Conservation (phyloP, 495 filamentous ascomycete genomes). For the Letharia columbiana region DNA sequence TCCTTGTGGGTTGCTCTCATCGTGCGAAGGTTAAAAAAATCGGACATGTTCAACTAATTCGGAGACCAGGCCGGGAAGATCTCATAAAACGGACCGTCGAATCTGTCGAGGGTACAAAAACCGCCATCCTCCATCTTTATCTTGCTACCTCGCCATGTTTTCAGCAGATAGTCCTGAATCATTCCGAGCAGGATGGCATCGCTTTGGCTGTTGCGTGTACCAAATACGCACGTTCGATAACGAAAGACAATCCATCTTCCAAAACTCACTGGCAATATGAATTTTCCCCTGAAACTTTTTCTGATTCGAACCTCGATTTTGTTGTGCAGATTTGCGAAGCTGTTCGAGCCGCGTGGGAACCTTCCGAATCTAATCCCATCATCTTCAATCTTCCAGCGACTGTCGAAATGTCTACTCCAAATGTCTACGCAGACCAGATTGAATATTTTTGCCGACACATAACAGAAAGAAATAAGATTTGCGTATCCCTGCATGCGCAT, state of each 20-base stretch:
- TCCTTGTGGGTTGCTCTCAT: conserved; percentile 46
- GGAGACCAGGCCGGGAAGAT: conserved; percentile 53
- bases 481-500: conserved; percentile 80
- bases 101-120: conserved; percentile 82
- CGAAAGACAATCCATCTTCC: conserved; percentile 79
- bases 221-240: conserved; percentile 78
- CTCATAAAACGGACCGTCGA: conserved; percentile 87
- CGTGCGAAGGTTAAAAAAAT: neutral
- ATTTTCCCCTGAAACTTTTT: conserved; percentile 96
- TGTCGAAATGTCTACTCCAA: conserved; percentile 92
- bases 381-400: conserved; percentile 98
- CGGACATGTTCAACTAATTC: neutral
- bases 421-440: conserved; percentile 93
- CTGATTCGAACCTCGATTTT: conserved; percentile 79
- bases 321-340: conserved; percentile 82
- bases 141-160: conserved; percentile 72
- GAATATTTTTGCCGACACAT: conserved; percentile 89
- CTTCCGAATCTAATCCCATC: conserved; percentile 70
- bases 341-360: conserved; percentile 92
- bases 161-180: conserved; percentile 66
- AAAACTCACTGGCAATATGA: conserved; percentile 85
- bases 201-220: conserved; percentile 81
- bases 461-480: conserved; percentile 69
- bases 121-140: conserved; percentile 95
- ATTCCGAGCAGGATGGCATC: conserved; percentile 71